These are phyloP conservation scores for Alectoria sarmentosa DNA, from an alignment of 495 filamentous ascomycete genomes.

Conservation along the genomic window DNA sequence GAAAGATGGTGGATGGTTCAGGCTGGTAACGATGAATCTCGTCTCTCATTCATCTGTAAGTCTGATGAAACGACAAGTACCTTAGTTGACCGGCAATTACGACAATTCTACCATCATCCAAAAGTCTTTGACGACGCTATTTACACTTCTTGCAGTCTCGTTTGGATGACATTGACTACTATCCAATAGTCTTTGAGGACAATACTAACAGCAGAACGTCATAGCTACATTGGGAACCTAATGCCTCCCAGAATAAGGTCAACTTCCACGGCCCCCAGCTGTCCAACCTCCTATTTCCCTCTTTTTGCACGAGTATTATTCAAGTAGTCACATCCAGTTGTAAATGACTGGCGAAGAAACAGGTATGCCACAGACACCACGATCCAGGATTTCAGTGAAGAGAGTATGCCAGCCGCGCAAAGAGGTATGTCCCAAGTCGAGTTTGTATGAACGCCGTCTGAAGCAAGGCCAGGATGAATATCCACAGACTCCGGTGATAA, in stretches of 20 bases:
- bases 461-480: slow-evolving; percentile 8
- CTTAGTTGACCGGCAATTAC: no score
- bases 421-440: slow-evolving; percentile 18
- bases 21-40: neutral
- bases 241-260: neutral
- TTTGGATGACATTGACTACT: slow-evolving; percentile 10
- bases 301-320: slow-evolving; percentile 14
- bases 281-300: slow-evolving; percentile 1
- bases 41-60: neutral
- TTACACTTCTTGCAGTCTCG: slow-evolving; percentile 4
- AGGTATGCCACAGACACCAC: neutral
- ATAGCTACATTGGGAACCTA: slow-evolving; percentile 22
- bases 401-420: slow-evolving; percentile 19
- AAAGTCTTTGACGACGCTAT: slow-evolving; percentile 1
- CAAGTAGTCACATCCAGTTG: neutral
- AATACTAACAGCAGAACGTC: slow-evolving; percentile 14
- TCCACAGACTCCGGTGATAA: slow-evolving; percentile 17
- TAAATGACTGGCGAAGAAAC: neutral
- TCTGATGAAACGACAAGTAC: neutral
- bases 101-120: neutral
- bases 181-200: slow-evolving; percentile 10
- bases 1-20: neutral
- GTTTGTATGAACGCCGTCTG: slow-evolving; percentile 17
- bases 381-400: slow-evolving; percentile 2
- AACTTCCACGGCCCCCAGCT: slow-evolving; percentile 3